Conservation (phyloP, 768 basidiomycete genomes). For the Agaricus bisporus region DNA sequence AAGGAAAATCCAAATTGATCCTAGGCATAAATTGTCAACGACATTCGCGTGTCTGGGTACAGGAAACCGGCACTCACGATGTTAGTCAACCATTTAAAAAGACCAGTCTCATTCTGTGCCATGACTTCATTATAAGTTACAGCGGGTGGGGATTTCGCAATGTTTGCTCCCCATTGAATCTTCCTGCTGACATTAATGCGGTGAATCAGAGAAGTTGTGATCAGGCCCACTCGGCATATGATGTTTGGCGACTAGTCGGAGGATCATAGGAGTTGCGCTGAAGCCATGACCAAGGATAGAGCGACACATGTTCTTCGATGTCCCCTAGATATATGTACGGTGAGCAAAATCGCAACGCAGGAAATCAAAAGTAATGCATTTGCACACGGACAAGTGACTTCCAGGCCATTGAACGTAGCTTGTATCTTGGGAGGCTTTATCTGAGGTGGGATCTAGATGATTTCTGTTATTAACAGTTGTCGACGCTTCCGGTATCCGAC, state of each 20-base stretch:
- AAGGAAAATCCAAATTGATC: conserved; percentile 88
- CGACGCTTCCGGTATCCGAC: background rate
- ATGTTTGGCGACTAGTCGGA: conserved; percentile 26
- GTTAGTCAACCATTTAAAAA: conserved; percentile 77
- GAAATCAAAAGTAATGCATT: background rate
- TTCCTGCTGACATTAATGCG: conserved; percentile 34
- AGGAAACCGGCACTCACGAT: conserved; percentile 46
- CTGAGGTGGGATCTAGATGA: conserved; percentile 64
- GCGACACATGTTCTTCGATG: conserved; percentile 56
- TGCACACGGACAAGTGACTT: conserved; percentile 61
- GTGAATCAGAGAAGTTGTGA: background rate
- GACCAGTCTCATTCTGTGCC: conserved; percentile 52
- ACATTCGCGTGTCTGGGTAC: background rate
- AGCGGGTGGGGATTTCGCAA: conserved; percentile 67
- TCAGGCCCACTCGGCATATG: conserved; percentile 37
- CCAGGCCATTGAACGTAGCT: conserved; percentile 55
- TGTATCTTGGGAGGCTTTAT: conserved; percentile 59
- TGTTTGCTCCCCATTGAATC: conserved; percentile 76
- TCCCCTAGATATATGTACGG: conserved; percentile 36
- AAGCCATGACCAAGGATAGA: conserved; percentile 89
- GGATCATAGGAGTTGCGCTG: conserved; percentile 78
- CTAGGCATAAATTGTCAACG: conserved; percentile 30
- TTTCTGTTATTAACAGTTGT: background rate
- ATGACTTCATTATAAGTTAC: conserved; percentile 72
- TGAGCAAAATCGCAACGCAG: background rate